Evolutionary conservation across 2,329 filamentous ascomycete species (phyloP), one percentile per base, ranked within the genome.

Genomic region (Lasiodiplodia hormozganensis): DNA sequence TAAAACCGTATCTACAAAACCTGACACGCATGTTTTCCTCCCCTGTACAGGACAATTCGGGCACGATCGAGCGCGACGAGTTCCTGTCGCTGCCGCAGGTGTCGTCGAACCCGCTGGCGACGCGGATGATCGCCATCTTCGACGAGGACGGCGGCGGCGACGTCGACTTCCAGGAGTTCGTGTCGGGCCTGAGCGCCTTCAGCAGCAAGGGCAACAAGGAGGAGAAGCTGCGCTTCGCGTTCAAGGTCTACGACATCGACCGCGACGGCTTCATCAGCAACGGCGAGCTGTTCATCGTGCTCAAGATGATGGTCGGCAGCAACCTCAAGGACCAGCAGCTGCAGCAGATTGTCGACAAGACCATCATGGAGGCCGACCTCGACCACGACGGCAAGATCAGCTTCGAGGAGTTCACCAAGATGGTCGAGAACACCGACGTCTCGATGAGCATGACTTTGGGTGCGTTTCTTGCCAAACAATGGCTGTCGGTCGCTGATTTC

Each of bases 231-330:
- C 90, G 89, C 67, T 99, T 99, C 78, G 96, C 96, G 54, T 99
- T 99, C 88, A 97, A 97, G 82, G 96, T 99, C 70, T 99, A 99
- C 86, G 96, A 99, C 81, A 98, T 99, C 77, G 96, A 99, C 82
- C 93, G 96, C 70, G 96, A 99, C 81, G 96, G 96, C 28, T 99
- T 92, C 84, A 99, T 99, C 78, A 97, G 93, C 85, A 99, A 99
- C 82, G 96, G 96, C 76, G 96, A 99, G 85, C 88, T 99, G 64
- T 99, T 98, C 82, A 98, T 99, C 76, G 96, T 99, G 77, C 87
- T 99, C 76, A 99, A 99, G 91, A 99, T 99, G 96, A 99, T 99
- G 96, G 96, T 99, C 64, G 96, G 96, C 70, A 97, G 92, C 85
- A 99, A 99, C 82, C 85, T 99, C 77, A 99, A 99, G 87, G 96